A percentile compares a stretch with the other conserved stretches of the same genome.
phyloP scores from a whole-genome alignment of 495 filamentous ascomycete species.

The Hyphodiscus hymeniophilus region DNA sequence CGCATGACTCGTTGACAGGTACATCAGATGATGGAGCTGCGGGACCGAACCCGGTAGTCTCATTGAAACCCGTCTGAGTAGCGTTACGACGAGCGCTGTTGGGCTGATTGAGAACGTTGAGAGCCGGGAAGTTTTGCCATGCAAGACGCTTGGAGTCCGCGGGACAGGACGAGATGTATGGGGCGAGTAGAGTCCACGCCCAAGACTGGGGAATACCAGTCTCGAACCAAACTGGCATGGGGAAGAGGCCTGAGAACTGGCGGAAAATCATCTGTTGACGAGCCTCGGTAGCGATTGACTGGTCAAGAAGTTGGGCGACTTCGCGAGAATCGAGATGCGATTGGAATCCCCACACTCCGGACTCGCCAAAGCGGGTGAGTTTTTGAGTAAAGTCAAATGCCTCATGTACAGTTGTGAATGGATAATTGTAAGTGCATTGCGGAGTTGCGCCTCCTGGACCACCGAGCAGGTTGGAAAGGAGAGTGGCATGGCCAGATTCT shows the following conservation, averaged over 20 bases:
- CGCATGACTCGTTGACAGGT: conserved; percentile 35
- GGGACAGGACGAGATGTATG: conserved; percentile 76
- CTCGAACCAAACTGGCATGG: conserved; percentile 83
- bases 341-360: conserved; percentile 79
- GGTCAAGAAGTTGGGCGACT: conserved; percentile 61
- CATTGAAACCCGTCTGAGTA: conserved; percentile 39
- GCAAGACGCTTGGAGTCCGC: conserved; percentile 62
- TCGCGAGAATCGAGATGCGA: conserved; percentile 73
- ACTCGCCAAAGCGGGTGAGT: conserved; percentile 73
- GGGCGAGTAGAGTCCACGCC: conserved; percentile 80
- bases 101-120: conserved; percentile 70
- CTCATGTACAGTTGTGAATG: conserved; percentile 66
- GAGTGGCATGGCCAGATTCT: conserved; percentile 71
- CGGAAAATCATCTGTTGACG: conserved; percentile 87
- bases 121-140: conserved; percentile 84
- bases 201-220: conserved; percentile 76
- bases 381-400: conserved; percentile 85
- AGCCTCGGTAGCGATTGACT: conserved; percentile 76
- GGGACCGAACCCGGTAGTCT: conserved; percentile 38
- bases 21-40: conserved; percentile 34
- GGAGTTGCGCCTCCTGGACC: conserved; percentile 48
- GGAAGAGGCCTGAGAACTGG: conserved; percentile 75
- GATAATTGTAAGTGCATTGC: conserved; percentile 76
- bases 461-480: conserved; percentile 78
- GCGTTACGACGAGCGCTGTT: conserved; percentile 57